Base-by-base conservation (phyloP, 2,329 filamentous ascomycete species). In the Neonectria magnoliae region DNA sequence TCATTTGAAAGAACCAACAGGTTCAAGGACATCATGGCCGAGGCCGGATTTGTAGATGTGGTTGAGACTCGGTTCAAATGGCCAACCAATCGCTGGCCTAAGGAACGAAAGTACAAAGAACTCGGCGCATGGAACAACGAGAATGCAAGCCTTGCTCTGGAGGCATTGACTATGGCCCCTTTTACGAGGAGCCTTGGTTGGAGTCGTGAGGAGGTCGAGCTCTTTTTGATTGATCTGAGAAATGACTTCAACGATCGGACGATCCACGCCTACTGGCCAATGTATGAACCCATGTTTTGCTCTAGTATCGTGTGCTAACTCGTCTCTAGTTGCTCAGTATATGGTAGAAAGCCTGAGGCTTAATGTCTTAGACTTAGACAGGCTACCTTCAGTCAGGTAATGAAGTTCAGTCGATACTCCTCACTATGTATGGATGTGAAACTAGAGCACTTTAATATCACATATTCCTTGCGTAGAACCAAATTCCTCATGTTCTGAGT, bases 11-110 rank as follows among this genome's bases (percentile, higher is more conserved):
- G 66, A 4, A 76, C 71, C 0, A 45, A 66, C 7, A 58, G 68
- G 3, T 66, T 71, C 14, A 75, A 72, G 41, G 42, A 69, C 6
- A 76, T 80, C 44, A 75, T 88, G 56, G 71, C 74, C 11, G 81
- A 83, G 16, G 82, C 81, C 0, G 87, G 87, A 0, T 88, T 88
- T 64, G 75, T 78, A 47, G 79, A 87, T 64, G 79, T 89, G 0
- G 71, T 75, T 0, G 81, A 86, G 68, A 75, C 78, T 2, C 73
- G 82, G 7, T 83, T 78, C 69, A 83, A 82, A 70, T 81, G 84
- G 74, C 84, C 85, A 0, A 77, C 80, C 51, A 84, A 83, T 65
- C 75, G 78, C 5, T 87, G 85, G 85, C 81, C 84, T 0, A 83
- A 80, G 58, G 81, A 85, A 13, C 78, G 76, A 16, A 81, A 81